A percentile compares a stretch with the other conserved stretches of the same genome.
Conservation (phyloP, 73 alveolate species). For the Blepharisma stoltei region DNA sequence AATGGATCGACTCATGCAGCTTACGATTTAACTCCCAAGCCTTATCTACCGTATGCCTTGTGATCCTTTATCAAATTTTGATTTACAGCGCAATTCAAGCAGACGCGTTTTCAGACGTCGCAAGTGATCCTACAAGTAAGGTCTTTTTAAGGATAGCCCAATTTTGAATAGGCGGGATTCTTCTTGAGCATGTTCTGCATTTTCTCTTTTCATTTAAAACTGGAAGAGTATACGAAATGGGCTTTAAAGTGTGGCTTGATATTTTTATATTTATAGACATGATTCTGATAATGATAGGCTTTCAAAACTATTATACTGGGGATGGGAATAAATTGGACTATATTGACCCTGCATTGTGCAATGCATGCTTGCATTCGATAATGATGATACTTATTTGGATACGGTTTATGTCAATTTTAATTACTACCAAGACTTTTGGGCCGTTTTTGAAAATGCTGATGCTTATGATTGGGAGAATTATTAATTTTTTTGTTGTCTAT, state of each 20-base stretch:
- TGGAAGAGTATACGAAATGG: slow-evolving; percentile 38
- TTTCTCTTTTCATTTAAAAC: slow-evolving; percentile 35
- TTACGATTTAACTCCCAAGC: not conserved
- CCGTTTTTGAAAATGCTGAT: slow-evolving; percentile 59
- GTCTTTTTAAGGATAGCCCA: not conserved
- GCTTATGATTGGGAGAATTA: slow-evolving; percentile 55
- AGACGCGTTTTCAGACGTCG: not conserved
- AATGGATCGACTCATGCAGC: slow-evolving; percentile 30
- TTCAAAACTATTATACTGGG: not conserved
- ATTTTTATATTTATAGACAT: slow-evolving; percentile 9
- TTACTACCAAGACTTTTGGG: slow-evolving; percentile 37
- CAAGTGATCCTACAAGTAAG: not conserved
- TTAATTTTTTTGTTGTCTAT: slow-evolving; percentile 55
- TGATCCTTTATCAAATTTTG: not conserved
- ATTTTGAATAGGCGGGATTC: not conserved
- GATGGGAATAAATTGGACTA: slow-evolving; percentile 9
- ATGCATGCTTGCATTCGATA: slow-evolving; percentile 38
- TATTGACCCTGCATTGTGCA: slow-evolving; percentile 40
- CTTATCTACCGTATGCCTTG: not conserved
- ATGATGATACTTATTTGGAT: slow-evolving; percentile 10
- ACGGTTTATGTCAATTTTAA: not conserved
- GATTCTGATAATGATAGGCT: slow-evolving; percentile 6
- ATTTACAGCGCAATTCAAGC: not conserved
- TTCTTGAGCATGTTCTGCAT: slow-evolving; percentile 7
- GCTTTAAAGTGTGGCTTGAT: slow-evolving; percentile 31